These are phyloP conservation scores for Chaetomium fimeti DNA, from an alignment of 495 filamentous ascomycete genomes.

Conservation along the genomic window DNA sequence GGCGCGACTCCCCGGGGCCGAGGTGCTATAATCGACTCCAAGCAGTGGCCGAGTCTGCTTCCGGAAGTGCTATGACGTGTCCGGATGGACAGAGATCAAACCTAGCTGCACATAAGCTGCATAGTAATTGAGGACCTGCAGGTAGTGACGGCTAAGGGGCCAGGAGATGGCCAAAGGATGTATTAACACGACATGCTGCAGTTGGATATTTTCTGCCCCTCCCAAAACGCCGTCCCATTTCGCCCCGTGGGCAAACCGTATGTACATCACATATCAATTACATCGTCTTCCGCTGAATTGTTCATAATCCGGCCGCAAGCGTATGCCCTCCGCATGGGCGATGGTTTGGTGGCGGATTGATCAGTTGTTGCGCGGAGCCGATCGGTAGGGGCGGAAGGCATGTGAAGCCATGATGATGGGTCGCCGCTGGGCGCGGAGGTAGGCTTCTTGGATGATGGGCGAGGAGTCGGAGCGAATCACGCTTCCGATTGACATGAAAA, in stretches of 20 bases:
- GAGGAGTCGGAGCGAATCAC: constrained; percentile 84
- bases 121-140: neutral
- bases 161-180: constrained; percentile 5
- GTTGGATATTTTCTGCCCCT: constrained; percentile 9
- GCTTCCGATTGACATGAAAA: constrained; percentile 98
- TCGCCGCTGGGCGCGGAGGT: constrained; percentile 56
- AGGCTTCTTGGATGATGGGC: constrained; percentile 60
- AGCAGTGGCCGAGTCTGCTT: neutral
- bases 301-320: constrained; percentile 4
- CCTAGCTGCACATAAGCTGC: constrained; percentile 8
- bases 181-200: constrained; percentile 19
- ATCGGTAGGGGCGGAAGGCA: constrained; percentile 39
- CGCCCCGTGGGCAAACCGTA: constrained; percentile 20
- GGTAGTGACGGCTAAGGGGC: neutral
- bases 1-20: neutral
- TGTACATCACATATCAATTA: constrained; percentile 32
- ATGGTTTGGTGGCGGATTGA: neutral
- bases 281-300: constrained; percentile 19
- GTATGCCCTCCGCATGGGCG: neutral
- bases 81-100: neutral
- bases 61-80: too few species aligned
- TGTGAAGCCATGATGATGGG: constrained; percentile 62
- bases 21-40: neutral
- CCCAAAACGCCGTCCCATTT: constrained; percentile 28
- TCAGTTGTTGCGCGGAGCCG: constrained; percentile 24